A percentile compares a stretch with the other conserved stretches of the same genome.
These are phyloP conservation scores for Trichoderma hamatum DNA, from an alignment of 2,329 filamentous ascomycete genomes.

Conservation along the genomic window DNA sequence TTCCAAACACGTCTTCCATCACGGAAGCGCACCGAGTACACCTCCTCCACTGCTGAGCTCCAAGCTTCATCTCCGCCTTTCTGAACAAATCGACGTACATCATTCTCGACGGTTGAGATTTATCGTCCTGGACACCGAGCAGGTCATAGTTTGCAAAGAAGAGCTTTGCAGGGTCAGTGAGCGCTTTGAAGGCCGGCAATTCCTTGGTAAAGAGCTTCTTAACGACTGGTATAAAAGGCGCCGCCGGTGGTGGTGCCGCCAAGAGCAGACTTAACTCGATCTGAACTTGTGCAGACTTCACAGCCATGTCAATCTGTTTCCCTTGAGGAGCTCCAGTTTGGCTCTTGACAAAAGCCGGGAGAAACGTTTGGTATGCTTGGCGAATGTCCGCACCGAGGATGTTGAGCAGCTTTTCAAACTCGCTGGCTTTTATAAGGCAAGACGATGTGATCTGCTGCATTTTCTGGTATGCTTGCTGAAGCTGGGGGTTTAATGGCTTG, in stretches of 20 bases:
- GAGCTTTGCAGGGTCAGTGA: constrained; percentile 67
- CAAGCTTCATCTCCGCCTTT: constrained; percentile 53
- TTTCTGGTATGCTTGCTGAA: constrained; percentile 60
- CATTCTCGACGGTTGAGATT: constrained; percentile 43
- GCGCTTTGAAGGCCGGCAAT: constrained; percentile 59
- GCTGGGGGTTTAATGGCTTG: constrained; percentile 51
- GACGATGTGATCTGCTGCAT: constrained; percentile 56
- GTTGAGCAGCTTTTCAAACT: constrained; percentile 65
- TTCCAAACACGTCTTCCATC: constrained; percentile 62
- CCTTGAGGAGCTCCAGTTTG: constrained; percentile 49
- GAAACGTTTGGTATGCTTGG: constrained; percentile 52
- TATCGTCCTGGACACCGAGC: constrained; percentile 66
- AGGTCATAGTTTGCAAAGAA: constrained; percentile 74
- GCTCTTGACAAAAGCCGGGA: constrained; percentile 51
- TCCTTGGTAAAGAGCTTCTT: constrained; percentile 65
- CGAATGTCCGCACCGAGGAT: constrained; percentile 53
- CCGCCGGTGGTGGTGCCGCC: constrained; percentile 48
- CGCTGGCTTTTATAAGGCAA: constrained; percentile 59
- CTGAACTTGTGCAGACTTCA: constrained; percentile 52
- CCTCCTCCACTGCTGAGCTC: constrained; percentile 41
- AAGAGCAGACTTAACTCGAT: constrained; percentile 58
- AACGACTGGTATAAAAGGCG: constrained; percentile 58
- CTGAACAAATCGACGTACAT: constrained; percentile 60
- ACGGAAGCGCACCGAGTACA: constrained; percentile 63
- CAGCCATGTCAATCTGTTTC: constrained; percentile 47